phyloP scores from a whole-genome alignment of 2,329 filamentous ascomycete genomes.

The Claviceps cyperi region DNA sequence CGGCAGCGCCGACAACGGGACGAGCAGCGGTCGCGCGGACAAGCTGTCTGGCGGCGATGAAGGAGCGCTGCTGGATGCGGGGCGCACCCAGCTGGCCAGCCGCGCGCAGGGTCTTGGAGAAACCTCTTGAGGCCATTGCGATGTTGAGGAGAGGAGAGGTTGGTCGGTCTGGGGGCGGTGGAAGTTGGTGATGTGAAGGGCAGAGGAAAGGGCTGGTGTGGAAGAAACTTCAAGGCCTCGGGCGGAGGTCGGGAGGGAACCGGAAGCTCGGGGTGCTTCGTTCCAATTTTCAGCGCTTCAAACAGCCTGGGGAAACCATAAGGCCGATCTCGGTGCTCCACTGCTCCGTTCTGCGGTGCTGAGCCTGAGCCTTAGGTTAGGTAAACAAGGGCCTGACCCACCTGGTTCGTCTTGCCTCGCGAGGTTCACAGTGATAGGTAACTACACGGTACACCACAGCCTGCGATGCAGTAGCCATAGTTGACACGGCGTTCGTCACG shows the following conservation, averaged over 20 bases:
- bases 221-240: constrained; percentile 2
- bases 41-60: constrained; percentile 44
- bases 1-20: constrained; percentile 32
- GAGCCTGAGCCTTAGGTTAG: no score
- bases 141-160: constrained; percentile 10
- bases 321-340: constrained; percentile 2
- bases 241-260: background rate
- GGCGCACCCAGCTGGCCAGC: constrained; percentile 46
- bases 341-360: background rate
- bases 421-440: no score
- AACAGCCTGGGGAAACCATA: background rate
- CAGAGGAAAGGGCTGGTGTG: constrained; percentile 6
- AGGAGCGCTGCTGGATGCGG: constrained; percentile 46
- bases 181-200: constrained; percentile 8
- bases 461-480: no score
- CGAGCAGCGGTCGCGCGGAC: constrained; percentile 35
- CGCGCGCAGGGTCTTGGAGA: constrained; percentile 52
- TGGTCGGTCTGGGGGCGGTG: constrained; percentile 12
- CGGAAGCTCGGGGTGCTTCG: background rate
- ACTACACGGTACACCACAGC: no score
- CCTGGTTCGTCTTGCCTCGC: no score
- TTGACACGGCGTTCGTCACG: background rate
- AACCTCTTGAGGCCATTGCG: constrained; percentile 65
- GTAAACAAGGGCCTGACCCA: no score
- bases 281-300: no score